Evolutionary conservation across 352 stramenopile genomes (phyloP).

Genomic region (Globisporangium heterothallicum): DNA sequence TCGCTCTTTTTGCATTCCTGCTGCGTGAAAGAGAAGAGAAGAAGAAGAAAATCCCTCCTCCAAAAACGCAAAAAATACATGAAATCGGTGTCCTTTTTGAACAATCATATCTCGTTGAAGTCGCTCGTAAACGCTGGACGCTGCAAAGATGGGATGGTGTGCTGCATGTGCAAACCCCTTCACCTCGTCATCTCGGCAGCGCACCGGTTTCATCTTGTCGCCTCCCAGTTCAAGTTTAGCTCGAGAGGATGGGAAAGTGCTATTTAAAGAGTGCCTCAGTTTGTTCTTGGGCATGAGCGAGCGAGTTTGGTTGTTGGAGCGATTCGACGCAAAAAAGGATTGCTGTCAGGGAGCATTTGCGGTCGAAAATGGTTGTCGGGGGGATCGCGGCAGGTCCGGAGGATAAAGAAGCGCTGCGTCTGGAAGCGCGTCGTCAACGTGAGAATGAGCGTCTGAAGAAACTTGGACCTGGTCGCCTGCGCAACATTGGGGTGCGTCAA

Average conservation of each 20-base stretch:
- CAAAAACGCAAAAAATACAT: not conserved
- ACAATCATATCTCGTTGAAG: not conserved
- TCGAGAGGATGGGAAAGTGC: not conserved
- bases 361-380: conserved; percentile 12
- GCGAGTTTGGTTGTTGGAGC: too few relatives aligned
- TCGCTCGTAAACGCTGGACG: too few relatives aligned
- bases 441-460: conserved; percentile 70
- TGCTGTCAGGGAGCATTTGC: not conserved
- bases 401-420: conserved; percentile 43
- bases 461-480: conserved; percentile 52
- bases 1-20: too few relatives aligned
- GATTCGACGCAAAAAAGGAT: too few relatives aligned
- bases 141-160: too few relatives aligned
- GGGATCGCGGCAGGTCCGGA: conserved; percentile 14
- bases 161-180: not conserved
- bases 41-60: not conserved
- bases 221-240: not conserved
- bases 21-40: too few relatives aligned
- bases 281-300: too few relatives aligned
- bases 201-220: conserved; percentile 6
- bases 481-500: conserved; percentile 51
- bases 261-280: conserved; percentile 1
- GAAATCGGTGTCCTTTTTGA: not conserved
- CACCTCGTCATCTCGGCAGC: not conserved
- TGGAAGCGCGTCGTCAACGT: conserved; percentile 53